These are phyloP conservation scores for Iberis pinnata DNA, from an alignment of 345 rosid species.

Conservation along the genomic window DNA sequence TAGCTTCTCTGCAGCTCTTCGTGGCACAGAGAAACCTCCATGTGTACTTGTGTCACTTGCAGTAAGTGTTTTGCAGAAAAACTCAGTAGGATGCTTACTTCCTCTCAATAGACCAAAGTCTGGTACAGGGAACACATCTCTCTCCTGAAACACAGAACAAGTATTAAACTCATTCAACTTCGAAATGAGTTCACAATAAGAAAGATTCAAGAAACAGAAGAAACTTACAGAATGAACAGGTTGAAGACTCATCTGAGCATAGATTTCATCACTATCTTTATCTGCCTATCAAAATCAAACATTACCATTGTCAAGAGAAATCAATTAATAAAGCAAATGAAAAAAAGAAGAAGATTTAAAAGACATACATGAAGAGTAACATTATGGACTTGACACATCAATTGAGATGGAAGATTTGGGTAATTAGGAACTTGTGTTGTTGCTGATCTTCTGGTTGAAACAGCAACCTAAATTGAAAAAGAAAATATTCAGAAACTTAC, in stretches of 20 bases:
- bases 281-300: slow-evolving; percentile 54
- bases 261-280: slow-evolving; percentile 87
- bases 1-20: slow-evolving; percentile 97
- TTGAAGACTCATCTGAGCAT: slow-evolving; percentile 96
- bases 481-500: background rate
- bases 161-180: background rate
- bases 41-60: slow-evolving; percentile 99
- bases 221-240: slow-evolving; percentile 77
- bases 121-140: slow-evolving; percentile 77
- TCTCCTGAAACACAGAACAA: slow-evolving; percentile 51
- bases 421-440: slow-evolving; percentile 91
- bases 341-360: background rate
- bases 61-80: slow-evolving; percentile 91
- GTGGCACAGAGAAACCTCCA: slow-evolving; percentile 99
- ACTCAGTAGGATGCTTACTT: slow-evolving; percentile 85
- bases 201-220: background rate
- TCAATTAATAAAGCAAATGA: background rate
- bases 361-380: slow-evolving; percentile 77
- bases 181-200: background rate
- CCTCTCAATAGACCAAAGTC: slow-evolving; percentile 66
- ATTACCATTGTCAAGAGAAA: slow-evolving; percentile 1
- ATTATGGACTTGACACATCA: slow-evolving; percentile 95
- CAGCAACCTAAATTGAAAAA: slow-evolving; percentile 34
- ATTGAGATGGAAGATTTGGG: slow-evolving; percentile 90
- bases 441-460: slow-evolving; percentile 80